Evolutionary conservation across 2,329 filamentous ascomycete genomes (phyloP).

Genomic region (Hyphodiscus sp.): DNA sequence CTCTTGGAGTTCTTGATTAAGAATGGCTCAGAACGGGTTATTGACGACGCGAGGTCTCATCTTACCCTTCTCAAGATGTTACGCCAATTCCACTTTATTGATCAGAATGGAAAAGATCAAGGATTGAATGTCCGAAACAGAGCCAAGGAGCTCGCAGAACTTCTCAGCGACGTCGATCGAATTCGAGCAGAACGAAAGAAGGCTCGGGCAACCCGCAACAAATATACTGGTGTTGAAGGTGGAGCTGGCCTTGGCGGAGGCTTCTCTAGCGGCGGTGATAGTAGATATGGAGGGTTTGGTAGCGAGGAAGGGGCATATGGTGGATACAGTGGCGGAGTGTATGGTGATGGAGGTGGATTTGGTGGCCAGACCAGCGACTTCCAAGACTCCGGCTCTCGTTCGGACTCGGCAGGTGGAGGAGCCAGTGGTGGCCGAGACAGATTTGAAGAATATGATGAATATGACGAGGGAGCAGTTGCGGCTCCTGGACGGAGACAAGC

Average conservation of each 20-base stretch:
- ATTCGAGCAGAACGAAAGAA: conserved; percentile 85
- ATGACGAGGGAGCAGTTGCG: conserved; percentile 64
- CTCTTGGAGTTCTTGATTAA: conserved; percentile 96
- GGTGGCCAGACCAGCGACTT: conserved; percentile 72
- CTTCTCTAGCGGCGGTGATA: conserved; percentile 38
- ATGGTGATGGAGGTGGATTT: conserved; percentile 54
- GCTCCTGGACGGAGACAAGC: conserved; percentile 37
- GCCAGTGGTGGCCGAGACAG: conserved; percentile 54
- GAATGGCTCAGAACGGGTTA: conserved; percentile 93
- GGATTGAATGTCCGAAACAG: conserved; percentile 96
- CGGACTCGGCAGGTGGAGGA: conserved; percentile 9
- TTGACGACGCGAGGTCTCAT: conserved; percentile 93
- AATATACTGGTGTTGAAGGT: conserved; percentile 92
- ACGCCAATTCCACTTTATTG: conserved; percentile 94
- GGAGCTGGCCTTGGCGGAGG: conserved; percentile 55
- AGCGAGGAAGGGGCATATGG: conserved; percentile 62
- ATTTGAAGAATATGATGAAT: conserved; percentile 97
- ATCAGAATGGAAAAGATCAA: conserved; percentile 95
- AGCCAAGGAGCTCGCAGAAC: conserved; percentile 88
- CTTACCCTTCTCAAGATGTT: conserved; percentile 96
- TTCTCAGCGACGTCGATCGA: conserved; percentile 86
- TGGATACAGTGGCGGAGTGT: neutral
- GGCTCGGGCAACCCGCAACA: conserved; percentile 80
- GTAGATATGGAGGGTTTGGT: conserved; percentile 79
- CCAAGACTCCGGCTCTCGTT: conserved; percentile 45